Evolutionary conservation across 2,329 filamentous ascomycete species (phyloP).

Genomic region (Pseudogymnoascus sp.): DNA sequence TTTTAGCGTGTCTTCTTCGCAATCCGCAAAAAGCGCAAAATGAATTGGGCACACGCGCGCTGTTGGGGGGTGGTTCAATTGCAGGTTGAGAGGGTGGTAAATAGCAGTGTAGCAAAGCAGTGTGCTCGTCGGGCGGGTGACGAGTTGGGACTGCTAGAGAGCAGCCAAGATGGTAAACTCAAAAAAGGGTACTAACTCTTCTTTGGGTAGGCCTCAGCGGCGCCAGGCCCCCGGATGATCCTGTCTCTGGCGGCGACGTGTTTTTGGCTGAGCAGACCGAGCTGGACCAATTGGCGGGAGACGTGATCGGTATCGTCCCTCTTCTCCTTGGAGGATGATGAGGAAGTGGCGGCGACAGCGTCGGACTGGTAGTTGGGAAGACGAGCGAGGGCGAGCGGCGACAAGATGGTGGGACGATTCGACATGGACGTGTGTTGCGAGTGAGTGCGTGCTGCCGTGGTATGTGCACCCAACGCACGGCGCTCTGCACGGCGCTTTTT

Average conservation of each 20-base stretch:
- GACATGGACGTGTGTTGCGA: not conserved
- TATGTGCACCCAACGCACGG: not conserved
- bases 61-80: not conserved
- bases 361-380: not conserved
- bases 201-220: not conserved
- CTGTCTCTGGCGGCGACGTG: not conserved
- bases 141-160: not conserved
- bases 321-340: not conserved
- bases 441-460: not conserved
- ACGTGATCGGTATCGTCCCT: not conserved
- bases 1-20: not conserved
- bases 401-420: not conserved
- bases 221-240: not conserved
- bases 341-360: not conserved
- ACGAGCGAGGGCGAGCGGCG: not conserved
- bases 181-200: constrained; percentile 3
- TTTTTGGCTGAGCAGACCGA: not conserved
- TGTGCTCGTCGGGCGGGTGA: not conserved
- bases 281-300: not conserved
- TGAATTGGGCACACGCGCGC: not conserved
- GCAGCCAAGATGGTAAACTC: not conserved
- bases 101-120: not conserved
- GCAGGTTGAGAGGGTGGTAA: not conserved
- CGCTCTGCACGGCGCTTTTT: not conserved
- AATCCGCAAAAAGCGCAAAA: not conserved